Evolutionary conservation across 1,139 yeast species (phyloP), one percentile per base, ranked within the genome.

Genomic region (Kurtzmaniella quercitrusa): DNA sequence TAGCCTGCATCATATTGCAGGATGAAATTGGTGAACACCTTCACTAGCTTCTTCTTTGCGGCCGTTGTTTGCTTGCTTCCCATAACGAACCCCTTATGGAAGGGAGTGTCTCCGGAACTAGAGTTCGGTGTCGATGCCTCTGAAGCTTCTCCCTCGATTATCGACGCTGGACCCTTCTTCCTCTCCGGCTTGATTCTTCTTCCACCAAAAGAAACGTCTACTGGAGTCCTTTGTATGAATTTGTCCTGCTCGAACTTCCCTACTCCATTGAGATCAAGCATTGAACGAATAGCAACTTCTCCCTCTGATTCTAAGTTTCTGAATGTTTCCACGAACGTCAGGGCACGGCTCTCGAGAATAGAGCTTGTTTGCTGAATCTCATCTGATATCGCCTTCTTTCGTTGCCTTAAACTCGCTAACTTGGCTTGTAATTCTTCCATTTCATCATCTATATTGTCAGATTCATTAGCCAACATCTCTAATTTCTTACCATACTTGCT

Each of bases 281-380:
- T 57, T 12, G 56, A 55, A 2, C 50, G 38, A 2, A 70, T 64
- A 0, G 75, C 70, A 2, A 54, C 54, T 40, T 53, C 56, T 12
- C 81, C 82, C 27, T 62, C 56, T 1, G 41, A 48, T 44, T 77
- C 82, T 29, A 77, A 61, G 9, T 57, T 60, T 25, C 65, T 62
- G 39, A 76, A 66, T 11, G 69, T 58, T 36, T 69, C 71, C 4
- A 75, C 68, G 48, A 68, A 74, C 37, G 66, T 62, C 0, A 79
- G 68, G 0, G 79, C 61, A 44, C 68, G 65, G 49, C 82, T 77
- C 46, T 79, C 82, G 37, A 79, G 62, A 3, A 77, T 70, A n/a
- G 81, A 76, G 50, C 76, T 73, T 0, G 85, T 74, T 36, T 69
- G 70, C 14, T 64, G 63, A 12, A 80, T 67, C 55, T 81, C 86